A percentile compares a stretch with the other conserved stretches of the same genome.
Evolutionary conservation across 768 basidiomycete genomes (phyloP).

Genomic region (Trichaptum fuscoviolaceum): DNA sequence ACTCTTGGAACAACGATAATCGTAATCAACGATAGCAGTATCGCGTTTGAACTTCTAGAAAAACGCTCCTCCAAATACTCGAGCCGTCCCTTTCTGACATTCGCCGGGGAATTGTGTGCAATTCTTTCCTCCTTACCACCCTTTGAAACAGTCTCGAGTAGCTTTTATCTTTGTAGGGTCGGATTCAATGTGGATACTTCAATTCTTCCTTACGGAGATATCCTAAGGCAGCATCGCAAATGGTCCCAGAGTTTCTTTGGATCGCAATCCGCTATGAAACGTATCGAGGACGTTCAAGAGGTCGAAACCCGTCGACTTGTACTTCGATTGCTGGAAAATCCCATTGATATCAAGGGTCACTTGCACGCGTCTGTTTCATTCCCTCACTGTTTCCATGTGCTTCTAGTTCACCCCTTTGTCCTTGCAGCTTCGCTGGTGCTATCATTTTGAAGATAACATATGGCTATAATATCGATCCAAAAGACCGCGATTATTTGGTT

Average conservation of each 20-base stretch:
- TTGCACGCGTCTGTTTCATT: conserved; percentile 25
- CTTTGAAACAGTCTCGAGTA: background rate
- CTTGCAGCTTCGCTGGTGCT: conserved; percentile 26
- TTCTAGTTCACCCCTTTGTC: background rate
- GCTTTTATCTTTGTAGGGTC: background rate
- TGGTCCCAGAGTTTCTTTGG: background rate
- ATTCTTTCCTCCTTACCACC: background rate
- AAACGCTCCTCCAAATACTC: conserved; percentile 18
- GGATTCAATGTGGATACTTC: background rate
- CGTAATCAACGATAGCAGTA: conserved; percentile 16
- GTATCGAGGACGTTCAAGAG: background rate
- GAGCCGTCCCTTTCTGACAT: conserved; percentile 5
- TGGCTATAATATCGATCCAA: conserved; percentile 16
- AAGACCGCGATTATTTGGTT: conserved; percentile 13
- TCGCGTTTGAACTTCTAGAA: conserved; percentile 18
- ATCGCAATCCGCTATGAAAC: background rate
- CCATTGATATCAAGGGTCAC: conserved; percentile 6
- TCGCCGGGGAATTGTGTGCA: background rate
- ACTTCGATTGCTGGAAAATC: conserved; percentile 4
- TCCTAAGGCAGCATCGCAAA: background rate
- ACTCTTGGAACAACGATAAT: conserved; percentile 22
- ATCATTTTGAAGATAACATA: conserved; percentile 20
- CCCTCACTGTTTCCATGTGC: background rate
- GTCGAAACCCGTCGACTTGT: conserved; percentile 5
- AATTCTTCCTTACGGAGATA: background rate